Conservation (phyloP, 371 early-diverging fungal genomes). For the Funneliformis caledonium region DNA sequence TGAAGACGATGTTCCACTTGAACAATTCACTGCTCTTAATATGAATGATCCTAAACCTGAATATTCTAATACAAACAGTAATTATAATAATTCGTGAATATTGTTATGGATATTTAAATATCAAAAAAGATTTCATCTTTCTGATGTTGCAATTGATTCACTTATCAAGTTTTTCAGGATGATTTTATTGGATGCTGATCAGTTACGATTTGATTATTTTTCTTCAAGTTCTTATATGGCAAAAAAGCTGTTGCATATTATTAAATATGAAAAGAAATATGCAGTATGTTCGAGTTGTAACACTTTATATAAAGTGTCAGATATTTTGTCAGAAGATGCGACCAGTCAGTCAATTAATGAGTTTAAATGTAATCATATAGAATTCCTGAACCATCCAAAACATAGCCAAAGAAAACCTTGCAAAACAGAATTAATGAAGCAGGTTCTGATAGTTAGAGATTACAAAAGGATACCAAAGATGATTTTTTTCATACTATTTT, state of each 20-base stretch:
- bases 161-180: background rate
- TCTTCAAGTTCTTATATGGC: background rate
- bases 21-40: too few species aligned
- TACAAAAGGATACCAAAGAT: background rate
- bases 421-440: background rate
- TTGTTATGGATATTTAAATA: constrained; percentile 1
- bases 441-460: background rate
- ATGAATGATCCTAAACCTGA: background rate
- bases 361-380: background rate
- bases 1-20: too few species aligned
- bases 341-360: too few species aligned
- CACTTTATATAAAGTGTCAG: background rate
- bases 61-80: background rate
- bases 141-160: background rate
- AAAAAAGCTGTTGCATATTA: background rate
- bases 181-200: background rate
- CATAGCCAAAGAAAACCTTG: background rate
- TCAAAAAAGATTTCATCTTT: background rate
- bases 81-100: background rate
- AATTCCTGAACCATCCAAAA: background rate
- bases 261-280: background rate
- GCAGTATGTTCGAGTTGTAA: background rate
- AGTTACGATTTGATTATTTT: background rate
- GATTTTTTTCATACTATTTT: background rate
- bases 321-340: background rate